Percentiles rank a stretch among this genome's conserved stretches.
phyloP scores from a whole-genome alignment of 805 yeast genomes.

The Hanseniaspora guilliermondii region DNA sequence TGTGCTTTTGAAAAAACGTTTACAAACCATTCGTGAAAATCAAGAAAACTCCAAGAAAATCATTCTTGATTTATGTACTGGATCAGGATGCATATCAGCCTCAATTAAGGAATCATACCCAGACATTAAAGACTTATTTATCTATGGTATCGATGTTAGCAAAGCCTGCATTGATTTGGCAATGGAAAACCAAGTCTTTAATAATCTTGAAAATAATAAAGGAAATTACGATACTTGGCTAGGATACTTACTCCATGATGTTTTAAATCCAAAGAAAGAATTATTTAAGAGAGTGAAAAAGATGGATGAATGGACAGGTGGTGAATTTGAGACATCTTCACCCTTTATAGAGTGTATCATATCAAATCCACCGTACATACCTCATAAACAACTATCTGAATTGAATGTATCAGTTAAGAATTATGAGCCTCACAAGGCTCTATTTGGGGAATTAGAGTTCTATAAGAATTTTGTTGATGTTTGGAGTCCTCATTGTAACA shows the following conservation, averaged over 20 bases:
- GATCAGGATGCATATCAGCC: constrained; percentile 77
- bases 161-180: constrained; percentile 41
- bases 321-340: background rate
- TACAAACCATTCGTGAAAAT: constrained; percentile 6
- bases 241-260: background rate
- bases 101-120: constrained; percentile 25
- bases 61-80: constrained; percentile 68
- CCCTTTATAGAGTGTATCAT: constrained; percentile 41
- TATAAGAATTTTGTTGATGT: constrained; percentile 43
- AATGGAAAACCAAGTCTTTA: constrained; percentile 29
- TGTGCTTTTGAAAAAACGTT: constrained; percentile 23
- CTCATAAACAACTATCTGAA: constrained; percentile 28
- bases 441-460: constrained; percentile 68
- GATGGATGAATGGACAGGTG: background rate
- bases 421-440: constrained; percentile 68
- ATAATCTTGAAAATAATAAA: constrained; percentile 13
- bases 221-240: constrained; percentile 13
- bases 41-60: constrained; percentile 11
- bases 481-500: constrained; percentile 32
- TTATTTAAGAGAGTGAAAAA: background rate
- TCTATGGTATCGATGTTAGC: constrained; percentile 41
- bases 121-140: background rate
- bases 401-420: constrained; percentile 49
- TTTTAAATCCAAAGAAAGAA: constrained; percentile 4
- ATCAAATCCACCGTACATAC: constrained; percentile 79